Base-by-base conservation (phyloP, 2,329 filamentous ascomycete genomes). In the Sporothrix pseudoabietina region DNA sequence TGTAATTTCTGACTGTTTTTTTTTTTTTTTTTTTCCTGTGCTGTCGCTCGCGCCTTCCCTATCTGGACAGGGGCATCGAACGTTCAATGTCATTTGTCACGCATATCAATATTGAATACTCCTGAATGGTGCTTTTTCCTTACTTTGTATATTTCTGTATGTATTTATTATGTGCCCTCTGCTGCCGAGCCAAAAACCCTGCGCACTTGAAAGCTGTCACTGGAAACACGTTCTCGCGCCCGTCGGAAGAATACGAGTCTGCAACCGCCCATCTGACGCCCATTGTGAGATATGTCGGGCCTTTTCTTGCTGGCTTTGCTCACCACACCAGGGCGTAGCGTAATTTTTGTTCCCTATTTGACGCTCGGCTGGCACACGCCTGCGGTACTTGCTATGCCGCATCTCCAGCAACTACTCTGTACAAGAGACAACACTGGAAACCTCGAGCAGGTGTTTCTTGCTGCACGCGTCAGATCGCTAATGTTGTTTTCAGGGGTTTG, bases 231-330 rank as follows among this genome's bases (percentile, higher is more conserved):
- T 66, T 19, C 44, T 69, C 41, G 63, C 63, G 30, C 10, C 44
- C 4, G 26, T 49, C 47, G 44, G 16, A 52, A 69, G 16, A 44
- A 54, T 32, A 47, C 41, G 59, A 65, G 59, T 26, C 3, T 35
- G 41, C 63, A 66, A 66, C 44, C 44, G 22, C 41, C 44, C 65
- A 69, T 69, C 65, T 69, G 65, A 69, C 65, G 47, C 16, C 44
- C 26, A 69, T 35, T 69, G 65, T 69, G 4, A 69, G 65, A 69
- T 52, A 69, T 55, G 30, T 69, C 66, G 49, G 66, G 66, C 66
- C 66, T 69, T 69, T 69, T 69, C 19, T 66, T 22, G 41, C 22
- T 49, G 63, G 26, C 10, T 44, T 70, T 10, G 49, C 35, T 47
- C 66, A 26, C 66, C 41, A 49, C 41, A 49, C 73, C 12, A 52